Base-by-base conservation (phyloP, 2,329 filamentous ascomycete species). In the Acephala macrosclerotiorum region DNA sequence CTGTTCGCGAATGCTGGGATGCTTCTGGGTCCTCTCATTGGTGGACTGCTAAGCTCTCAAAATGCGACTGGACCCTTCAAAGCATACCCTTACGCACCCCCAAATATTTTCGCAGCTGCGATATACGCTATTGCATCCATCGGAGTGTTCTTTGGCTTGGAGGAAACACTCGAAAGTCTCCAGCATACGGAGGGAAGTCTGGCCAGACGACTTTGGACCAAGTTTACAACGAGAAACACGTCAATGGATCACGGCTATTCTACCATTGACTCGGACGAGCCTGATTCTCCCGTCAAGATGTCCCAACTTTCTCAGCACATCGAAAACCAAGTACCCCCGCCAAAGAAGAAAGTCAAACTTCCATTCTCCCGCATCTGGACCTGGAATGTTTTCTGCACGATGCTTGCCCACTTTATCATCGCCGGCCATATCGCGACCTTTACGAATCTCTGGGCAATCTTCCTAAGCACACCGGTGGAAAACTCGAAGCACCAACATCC, bases 1-100 rank as follows among this genome's bases (percentile, higher is more conserved):
- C 89, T 92, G 83, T 90, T 88, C 26, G 91, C 91, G 74, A 93
- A 92, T 69, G 78, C 84, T 45, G 82, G 82, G 0, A 74, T 77
- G 1, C 75, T 76, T 72, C 77, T 80, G 22, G 65, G 75, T 89
- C 33, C 93, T 93, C 29, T 60, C 7, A 4, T 64, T 8, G 57
- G 79, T 78, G 81, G 80, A 0, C 67, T 78, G 14, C 74, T 82
- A 1, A 61, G 75, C 69, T 57, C 61, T 78, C 1, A 81, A 65
- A 75, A 3, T 78, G 0, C 72, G 5, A 74, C 79, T 11, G 51
- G 53, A 16, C 80, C 78, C 77, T 71, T 77, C 22, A 66, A 75
- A 1, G 69, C 75, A 11, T 80, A 77, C 60, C 79, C 78, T 0
- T 82, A 79, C 60, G 79, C 79, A 7, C 67, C 81, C 18, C 80